These are phyloP conservation scores for Clitoria ternatea DNA, from an alignment of 306 rosid species.

Conservation along the genomic window DNA sequence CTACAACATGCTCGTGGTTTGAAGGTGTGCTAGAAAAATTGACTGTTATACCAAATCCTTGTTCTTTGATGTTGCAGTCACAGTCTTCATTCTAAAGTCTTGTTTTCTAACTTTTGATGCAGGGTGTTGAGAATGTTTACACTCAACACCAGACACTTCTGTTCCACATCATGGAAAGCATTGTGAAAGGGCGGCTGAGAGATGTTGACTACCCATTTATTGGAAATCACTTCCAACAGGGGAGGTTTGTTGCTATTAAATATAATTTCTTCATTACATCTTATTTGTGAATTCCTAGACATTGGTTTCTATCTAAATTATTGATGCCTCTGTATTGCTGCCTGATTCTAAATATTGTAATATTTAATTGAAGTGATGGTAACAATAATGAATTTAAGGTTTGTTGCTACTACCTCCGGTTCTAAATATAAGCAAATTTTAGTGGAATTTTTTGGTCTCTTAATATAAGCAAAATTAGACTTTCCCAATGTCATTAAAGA, in stretches of 20 bases:
- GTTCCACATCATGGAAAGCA: constrained; percentile 83
- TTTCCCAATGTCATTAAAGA: too few relatives aligned
- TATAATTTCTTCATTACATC: not conserved
- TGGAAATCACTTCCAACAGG: constrained; percentile 92
- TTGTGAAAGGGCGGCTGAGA: constrained; percentile 79
- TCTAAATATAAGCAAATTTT: too few relatives aligned
- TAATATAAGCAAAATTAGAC: too few relatives aligned
- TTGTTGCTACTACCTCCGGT: too few relatives aligned
- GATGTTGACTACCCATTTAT: constrained; percentile 77
- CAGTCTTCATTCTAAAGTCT: constrained; percentile 8
- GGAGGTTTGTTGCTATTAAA: constrained; percentile 59
- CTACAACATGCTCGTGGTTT: constrained; percentile 88
- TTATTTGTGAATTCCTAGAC: too few relatives aligned
- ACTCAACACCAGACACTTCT: constrained; percentile 88
- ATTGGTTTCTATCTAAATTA: too few relatives aligned
- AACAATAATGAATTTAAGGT: too few relatives aligned
- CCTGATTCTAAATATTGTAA: too few relatives aligned
- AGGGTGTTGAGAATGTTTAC: constrained; percentile 88
- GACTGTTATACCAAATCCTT: not conserved
- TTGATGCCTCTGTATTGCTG: too few relatives aligned
- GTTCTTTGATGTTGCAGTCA: constrained; percentile 17
- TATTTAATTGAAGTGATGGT: too few relatives aligned
- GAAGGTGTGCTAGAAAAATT: constrained; percentile 52
- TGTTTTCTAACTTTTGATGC: constrained; percentile 28
- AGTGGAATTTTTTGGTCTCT: too few relatives aligned